phyloP scores from a whole-genome alignment of 371 early-diverging fungal species.

The Saksenaea oblongispora region DNA sequence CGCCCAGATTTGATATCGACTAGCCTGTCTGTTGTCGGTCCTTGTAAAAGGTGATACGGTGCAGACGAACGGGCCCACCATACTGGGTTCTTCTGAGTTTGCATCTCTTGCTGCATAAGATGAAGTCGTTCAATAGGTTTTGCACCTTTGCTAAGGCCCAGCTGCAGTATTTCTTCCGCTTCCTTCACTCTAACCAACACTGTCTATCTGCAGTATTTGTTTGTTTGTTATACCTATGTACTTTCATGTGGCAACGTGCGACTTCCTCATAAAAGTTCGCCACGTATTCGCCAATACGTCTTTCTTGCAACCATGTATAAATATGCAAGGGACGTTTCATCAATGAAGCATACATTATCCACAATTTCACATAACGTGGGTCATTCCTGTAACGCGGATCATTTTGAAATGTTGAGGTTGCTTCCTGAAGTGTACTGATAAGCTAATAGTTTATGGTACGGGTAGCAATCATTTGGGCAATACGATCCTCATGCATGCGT shows the following conservation, averaged over 20 bases:
- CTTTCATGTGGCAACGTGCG: slow-evolving; percentile 17
- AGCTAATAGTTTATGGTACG: slow-evolving; percentile 39
- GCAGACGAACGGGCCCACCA: not conserved
- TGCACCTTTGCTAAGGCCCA: slow-evolving; percentile 25
- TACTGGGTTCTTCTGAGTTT: not conserved
- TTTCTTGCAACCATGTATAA: slow-evolving; percentile 20
- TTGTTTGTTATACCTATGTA: slow-evolving; percentile 6
- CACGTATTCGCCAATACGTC: slow-evolving; percentile 31
- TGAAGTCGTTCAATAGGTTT: slow-evolving; percentile 21
- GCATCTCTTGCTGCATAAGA: slow-evolving; percentile 1
- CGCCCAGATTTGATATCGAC: too few species aligned
- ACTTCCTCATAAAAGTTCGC: slow-evolving; percentile 29
- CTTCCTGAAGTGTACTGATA: slow-evolving; percentile 12
- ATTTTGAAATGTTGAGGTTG: slow-evolving; percentile 10
- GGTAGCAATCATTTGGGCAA: slow-evolving; percentile 61
- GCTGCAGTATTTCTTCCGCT: slow-evolving; percentile 15
- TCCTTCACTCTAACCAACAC: slow-evolving; percentile 11
- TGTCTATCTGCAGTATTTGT: not conserved
- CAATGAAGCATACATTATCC: slow-evolving; percentile 31
- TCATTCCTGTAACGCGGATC: slow-evolving; percentile 21
- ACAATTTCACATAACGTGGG: slow-evolving; percentile 31
- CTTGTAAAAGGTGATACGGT: too few species aligned
- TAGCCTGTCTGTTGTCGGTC: not conserved
- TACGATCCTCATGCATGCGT: slow-evolving; percentile 58
- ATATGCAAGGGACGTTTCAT: slow-evolving; percentile 21